Base-by-base conservation (phyloP, 2,329 filamentous ascomycete species). In the Trichoderma pleuroti region DNA sequence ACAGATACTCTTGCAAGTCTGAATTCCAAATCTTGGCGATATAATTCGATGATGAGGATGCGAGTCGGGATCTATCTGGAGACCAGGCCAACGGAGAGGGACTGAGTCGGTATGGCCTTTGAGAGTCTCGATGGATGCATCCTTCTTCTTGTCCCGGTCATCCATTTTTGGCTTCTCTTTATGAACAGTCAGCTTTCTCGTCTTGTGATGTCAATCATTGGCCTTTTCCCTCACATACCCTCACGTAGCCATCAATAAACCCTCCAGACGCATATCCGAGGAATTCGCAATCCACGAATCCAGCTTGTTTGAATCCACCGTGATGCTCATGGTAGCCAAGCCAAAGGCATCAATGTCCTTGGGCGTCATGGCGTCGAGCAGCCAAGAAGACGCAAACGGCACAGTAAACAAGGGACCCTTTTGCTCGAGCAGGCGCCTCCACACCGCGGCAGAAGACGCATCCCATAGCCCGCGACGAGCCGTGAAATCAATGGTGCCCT, bases 381-480 rank as follows among this genome's bases (percentile, higher is more conserved):
- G 24, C 32, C 59, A 57, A 49, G 36, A n/a, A 12, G 64, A 34
- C 12, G 30, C 14, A 34, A 71, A 30, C 5, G 56, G 54, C 16
- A 26, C 28, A 18, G 67, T 26, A 42, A 72, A 72, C 36, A 73
- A 32, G 0, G 73, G 73, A 61, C 70, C 72, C n/a, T 68, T 32
- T 42, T 46, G 49, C 12, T 65, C 36, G 5, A 73, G 9, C 32
- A 73, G 21, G 7, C 59, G 32, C 3, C 67, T 61, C 79, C 79
- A 80, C 0, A 68, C 65, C 3, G 66, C 67, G 1, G 78, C 74
- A 1, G 76, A 75, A 4, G 66, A 9, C 1, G 76, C 75, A 28
- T 77, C 75, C 77, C 77, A 79, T 3, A 78, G 59, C 6, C 77
- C 77, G 14, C 72, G 62, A 2, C 76, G 73, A 12, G 71, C 73